These are phyloP conservation scores for Malus sieversii DNA, from an alignment of 306 rosid species.

Conservation along the genomic window DNA sequence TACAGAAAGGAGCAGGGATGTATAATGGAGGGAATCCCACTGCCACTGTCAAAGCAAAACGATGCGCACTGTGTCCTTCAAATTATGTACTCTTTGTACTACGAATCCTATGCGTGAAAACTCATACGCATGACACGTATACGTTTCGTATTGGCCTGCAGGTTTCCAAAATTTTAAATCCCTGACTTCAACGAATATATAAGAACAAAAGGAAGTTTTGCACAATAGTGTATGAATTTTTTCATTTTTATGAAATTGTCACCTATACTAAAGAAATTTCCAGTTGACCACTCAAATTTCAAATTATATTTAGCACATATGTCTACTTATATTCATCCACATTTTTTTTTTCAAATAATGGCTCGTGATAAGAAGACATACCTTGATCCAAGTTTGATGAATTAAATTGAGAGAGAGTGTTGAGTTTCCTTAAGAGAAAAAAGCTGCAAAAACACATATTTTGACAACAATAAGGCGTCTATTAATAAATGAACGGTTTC, in stretches of 20 bases:
- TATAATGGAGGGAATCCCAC: neutral
- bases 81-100: neutral
- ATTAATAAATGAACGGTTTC: no score
- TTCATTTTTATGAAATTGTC: neutral
- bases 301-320: neutral
- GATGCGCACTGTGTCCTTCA: neutral
- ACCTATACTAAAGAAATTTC: neutral
- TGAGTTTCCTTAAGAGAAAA: neutral
- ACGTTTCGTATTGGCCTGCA: neutral
- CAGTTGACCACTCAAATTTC: neutral
- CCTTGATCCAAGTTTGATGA: neutral
- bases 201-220: neutral
- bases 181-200: constrained; percentile 30
- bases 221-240: neutral
- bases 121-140: neutral
- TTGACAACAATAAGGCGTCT: no score
- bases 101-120: neutral
- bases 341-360: neutral
- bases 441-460: neutral
- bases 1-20: neutral
- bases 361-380: neutral
- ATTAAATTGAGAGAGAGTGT: no score
- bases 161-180: constrained; percentile 24
- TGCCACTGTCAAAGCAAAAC: neutral
- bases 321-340: neutral